Conservation (phyloP, 768 basidiomycete species). For the Rhodotorula sphaerocarpa region DNA sequence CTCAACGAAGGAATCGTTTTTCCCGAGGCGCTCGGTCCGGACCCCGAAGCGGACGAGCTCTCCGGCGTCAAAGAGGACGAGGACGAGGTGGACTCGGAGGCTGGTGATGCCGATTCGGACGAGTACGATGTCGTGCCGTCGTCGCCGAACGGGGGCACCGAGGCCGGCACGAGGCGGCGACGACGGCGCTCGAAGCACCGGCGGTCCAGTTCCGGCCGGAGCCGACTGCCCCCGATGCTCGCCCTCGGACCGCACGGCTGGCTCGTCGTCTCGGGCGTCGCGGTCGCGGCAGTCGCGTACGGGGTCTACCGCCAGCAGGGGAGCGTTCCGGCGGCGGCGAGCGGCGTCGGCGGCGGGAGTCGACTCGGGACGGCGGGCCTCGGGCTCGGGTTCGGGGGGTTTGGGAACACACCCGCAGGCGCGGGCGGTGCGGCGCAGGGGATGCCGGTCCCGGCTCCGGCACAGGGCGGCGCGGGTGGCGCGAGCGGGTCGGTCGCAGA, state of each 20-base stretch:
- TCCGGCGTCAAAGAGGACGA: not conserved
- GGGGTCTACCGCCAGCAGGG: conserved; percentile 4
- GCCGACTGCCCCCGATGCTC: not conserved
- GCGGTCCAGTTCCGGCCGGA: not conserved
- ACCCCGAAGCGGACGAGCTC: not conserved
- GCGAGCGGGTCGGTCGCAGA: too few species aligned
- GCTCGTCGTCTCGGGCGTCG: conserved; percentile 22
- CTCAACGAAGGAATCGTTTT: not conserved
- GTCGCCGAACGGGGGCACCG: not conserved
- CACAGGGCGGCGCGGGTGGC: too few species aligned
- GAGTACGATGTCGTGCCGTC: not conserved
- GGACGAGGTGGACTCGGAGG: not conserved
- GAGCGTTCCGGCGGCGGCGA: not conserved
- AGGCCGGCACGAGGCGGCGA: not conserved
- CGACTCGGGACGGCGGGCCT: conserved; percentile 11
- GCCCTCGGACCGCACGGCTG: conserved; percentile 28
- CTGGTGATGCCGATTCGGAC: not conserved
- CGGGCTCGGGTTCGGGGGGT: not conserved
- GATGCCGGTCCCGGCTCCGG: too few species aligned
- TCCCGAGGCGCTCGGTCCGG: not conserved
- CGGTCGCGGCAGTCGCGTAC: conserved; percentile 26
- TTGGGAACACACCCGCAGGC: not conserved
- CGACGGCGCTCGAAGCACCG: too few species aligned
- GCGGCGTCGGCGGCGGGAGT: too few species aligned
- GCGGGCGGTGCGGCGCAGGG: not conserved